Evolutionary conservation across 1,139 yeast genomes (phyloP).

Genomic region (Pneumocystis wakefieldiae): DNA sequence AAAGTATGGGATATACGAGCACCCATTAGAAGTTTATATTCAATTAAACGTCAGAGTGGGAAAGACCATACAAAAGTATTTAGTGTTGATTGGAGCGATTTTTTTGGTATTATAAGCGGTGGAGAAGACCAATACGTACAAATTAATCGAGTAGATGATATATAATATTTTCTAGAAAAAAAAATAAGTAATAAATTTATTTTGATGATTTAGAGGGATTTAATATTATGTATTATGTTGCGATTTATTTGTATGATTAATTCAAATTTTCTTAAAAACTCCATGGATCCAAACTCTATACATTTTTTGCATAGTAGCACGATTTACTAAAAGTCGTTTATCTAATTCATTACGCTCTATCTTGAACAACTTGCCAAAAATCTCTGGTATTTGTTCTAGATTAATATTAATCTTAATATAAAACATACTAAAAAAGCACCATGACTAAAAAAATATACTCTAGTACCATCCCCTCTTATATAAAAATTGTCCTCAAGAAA

Average conservation of each 20-base stretch:
- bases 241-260: not conserved
- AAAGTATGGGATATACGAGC: conserved; percentile 94
- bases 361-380: conserved; percentile 42
- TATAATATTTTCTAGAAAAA: not conserved
- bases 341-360: conserved; percentile 77
- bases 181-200: not conserved
- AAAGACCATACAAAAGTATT: conserved; percentile 40
- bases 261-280: conserved; percentile 36
- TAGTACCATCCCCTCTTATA: conserved; percentile 93
- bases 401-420: not conserved
- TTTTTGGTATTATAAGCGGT: conserved; percentile 76
- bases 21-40: conserved; percentile 37
- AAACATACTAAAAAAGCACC: conserved; percentile 73
- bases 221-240: not conserved
- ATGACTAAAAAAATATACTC: conserved; percentile 67
- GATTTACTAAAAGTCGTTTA: conserved; percentile 73
- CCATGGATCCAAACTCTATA: conserved; percentile 96
- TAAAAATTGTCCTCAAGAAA: conserved; percentile 82
- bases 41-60: conserved; percentile 18
- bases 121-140: conserved; percentile 90
- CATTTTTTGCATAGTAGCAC: conserved; percentile 88
- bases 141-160: conserved; percentile 33
- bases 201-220: not conserved
- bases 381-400: not conserved
- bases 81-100: conserved; percentile 70